A percentile compares a stretch with the other conserved stretches of the same genome.
These are phyloP conservation scores for Hydnomerulius pinastri DNA, from an alignment of 768 basidiomycete species.

Conservation along the genomic window DNA sequence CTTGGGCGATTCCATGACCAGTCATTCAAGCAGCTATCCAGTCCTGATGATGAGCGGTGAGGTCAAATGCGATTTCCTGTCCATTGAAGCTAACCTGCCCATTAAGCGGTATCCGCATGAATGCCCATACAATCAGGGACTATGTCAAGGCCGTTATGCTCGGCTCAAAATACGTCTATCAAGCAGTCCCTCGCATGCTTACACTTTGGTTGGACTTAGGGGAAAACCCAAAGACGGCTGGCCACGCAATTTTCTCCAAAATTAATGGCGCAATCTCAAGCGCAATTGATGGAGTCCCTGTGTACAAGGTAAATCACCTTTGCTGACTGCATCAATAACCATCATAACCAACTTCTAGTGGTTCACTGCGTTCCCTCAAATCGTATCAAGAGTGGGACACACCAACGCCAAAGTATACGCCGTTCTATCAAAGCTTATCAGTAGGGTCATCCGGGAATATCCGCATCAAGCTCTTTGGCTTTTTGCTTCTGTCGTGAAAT, in stretches of 20 bases:
- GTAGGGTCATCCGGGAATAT: slow-evolving; percentile 72
- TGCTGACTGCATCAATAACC: neutral
- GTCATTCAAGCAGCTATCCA: slow-evolving; percentile 57
- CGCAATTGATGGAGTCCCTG: slow-evolving; percentile 62
- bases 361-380: slow-evolving; percentile 95
- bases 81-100: neutral
- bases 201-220: slow-evolving; percentile 94
- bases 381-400: slow-evolving; percentile 91
- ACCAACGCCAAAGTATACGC: slow-evolving; percentile 58
- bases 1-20: slow-evolving; percentile 89
- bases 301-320: slow-evolving; percentile 67
- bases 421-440: slow-evolving; percentile 66
- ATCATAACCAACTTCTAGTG: slow-evolving; percentile 54
- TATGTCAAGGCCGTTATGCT: slow-evolving; percentile 70
- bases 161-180: slow-evolving; percentile 96
- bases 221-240: slow-evolving; percentile 42
- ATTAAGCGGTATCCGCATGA: slow-evolving; percentile 63
- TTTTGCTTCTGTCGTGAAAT: slow-evolving; percentile 86
- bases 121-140: slow-evolving; percentile 60
- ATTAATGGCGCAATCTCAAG: slow-evolving; percentile 58
- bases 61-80: neutral
- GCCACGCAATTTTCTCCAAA: slow-evolving; percentile 46
- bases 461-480: slow-evolving; percentile 94
- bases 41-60: slow-evolving; percentile 58
- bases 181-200: slow-evolving; percentile 89